A percentile compares a stretch with the other conserved stretches of the same genome.
Conservation (phyloP, 805 yeast genomes). For the Nakazawaea wyomingensis region DNA sequence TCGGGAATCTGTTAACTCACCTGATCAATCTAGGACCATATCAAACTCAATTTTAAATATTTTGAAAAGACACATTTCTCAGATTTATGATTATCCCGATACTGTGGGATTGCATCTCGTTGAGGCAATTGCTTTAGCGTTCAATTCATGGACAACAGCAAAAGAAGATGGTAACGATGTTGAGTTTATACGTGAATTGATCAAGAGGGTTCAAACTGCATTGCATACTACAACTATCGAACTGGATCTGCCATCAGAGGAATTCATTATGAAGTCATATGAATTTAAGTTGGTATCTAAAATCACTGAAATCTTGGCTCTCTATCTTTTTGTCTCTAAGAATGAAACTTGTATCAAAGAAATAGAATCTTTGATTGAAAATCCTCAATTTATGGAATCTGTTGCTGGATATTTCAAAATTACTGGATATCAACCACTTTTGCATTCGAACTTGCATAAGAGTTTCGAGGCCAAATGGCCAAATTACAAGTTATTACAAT, state of each 20-base stretch:
- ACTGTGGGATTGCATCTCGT: slow-evolving; percentile 61
- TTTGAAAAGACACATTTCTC: slow-evolving; percentile 49
- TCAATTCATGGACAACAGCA: slow-evolving; percentile 72
- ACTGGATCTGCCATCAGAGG: slow-evolving; percentile 15
- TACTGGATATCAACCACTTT: slow-evolving; percentile 15
- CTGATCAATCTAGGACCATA: slow-evolving; percentile 10
- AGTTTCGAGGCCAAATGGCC: slow-evolving; percentile 49
- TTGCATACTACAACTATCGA: background rate
- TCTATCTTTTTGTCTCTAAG: slow-evolving; percentile 58
- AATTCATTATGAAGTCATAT: slow-evolving; percentile 38
- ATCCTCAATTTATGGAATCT: slow-evolving; percentile 29
- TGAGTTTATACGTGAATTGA: slow-evolving; percentile 38
- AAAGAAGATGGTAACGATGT: slow-evolving; percentile 47
- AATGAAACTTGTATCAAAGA: slow-evolving; percentile 34
- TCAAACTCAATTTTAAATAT: slow-evolving; percentile 45
- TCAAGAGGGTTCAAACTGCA: slow-evolving; percentile 26
- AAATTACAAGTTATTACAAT: slow-evolving; percentile 40
- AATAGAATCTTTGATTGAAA: slow-evolving; percentile 37
- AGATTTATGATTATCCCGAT: slow-evolving; percentile 51
- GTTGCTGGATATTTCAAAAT: slow-evolving; percentile 29
- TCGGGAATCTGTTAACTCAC: slow-evolving; percentile 21
- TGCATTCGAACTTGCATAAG: slow-evolving; percentile 30
- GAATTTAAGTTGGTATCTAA: slow-evolving; percentile 57
- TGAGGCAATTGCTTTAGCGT: slow-evolving; percentile 69
- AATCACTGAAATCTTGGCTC: slow-evolving; percentile 70